Conservation (phyloP, 2,329 filamentous ascomycete species). For the Penicillium sp. region DNA sequence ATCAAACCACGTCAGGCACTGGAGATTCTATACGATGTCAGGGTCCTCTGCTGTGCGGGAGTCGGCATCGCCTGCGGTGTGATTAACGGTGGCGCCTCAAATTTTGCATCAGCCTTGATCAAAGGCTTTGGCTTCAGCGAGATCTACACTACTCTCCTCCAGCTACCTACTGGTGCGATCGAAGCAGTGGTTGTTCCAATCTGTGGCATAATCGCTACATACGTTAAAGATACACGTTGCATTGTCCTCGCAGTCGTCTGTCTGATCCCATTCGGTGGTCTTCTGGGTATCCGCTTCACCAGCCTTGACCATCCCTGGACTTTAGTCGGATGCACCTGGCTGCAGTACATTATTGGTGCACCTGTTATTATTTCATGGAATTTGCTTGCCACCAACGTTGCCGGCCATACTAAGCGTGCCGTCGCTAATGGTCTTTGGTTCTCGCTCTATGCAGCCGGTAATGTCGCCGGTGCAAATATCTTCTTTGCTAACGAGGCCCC, state of each 20-base stretch:
- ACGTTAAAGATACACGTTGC: slow-evolving; percentile 36
- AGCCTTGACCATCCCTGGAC: slow-evolving; percentile 40
- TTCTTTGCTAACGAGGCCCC: slow-evolving; percentile 41
- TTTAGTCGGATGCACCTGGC: slow-evolving; percentile 47
- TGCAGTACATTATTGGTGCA: slow-evolving; percentile 44
- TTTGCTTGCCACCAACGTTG: slow-evolving; percentile 40
- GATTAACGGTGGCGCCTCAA: slow-evolving; percentile 44
- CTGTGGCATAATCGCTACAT: slow-evolving; percentile 39
- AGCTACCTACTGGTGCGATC: slow-evolving; percentile 30
- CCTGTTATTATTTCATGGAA: slow-evolving; percentile 48
- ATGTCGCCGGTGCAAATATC: slow-evolving; percentile 43
- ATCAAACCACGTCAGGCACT: slow-evolving; percentile 31
- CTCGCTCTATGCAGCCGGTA: slow-evolving; percentile 41
- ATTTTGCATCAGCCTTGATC: slow-evolving; percentile 42
- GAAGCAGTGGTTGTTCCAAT: slow-evolving; percentile 25
- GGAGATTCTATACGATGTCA: slow-evolving; percentile 36
- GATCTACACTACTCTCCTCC: slow-evolving; percentile 27
- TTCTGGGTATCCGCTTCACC: slow-evolving; percentile 46
- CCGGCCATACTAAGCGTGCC: slow-evolving; percentile 47
- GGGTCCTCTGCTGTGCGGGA: slow-evolving; percentile 32
- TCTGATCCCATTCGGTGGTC: slow-evolving; percentile 36
- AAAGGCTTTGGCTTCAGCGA: slow-evolving; percentile 36
- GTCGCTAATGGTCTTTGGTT: slow-evolving; percentile 46
- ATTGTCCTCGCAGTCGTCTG: slow-evolving; percentile 25
- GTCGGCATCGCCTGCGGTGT: slow-evolving; percentile 41